Evolutionary conservation across 441 rosid species (phyloP).

Genomic region (Populus trichocarpa): DNA sequence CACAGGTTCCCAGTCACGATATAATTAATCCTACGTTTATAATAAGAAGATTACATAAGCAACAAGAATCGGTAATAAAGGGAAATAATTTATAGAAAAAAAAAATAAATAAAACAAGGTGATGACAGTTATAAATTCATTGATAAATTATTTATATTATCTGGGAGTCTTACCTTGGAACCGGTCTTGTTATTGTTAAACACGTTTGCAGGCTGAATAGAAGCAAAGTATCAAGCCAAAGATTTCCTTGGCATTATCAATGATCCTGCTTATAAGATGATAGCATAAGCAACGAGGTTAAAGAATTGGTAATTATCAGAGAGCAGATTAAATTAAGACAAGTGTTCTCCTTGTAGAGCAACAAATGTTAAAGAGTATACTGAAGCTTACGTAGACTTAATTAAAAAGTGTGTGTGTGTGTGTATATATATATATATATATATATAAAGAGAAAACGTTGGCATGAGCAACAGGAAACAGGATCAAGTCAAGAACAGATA

Average conservation of each 20-base stretch:
- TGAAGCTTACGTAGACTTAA: background rate
- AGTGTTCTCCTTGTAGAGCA: background rate
- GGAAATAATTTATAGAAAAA: background rate
- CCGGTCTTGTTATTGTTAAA: background rate
- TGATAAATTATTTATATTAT: background rate
- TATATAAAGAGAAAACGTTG: too few relatives aligned
- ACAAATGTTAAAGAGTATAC: background rate
- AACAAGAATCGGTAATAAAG: background rate
- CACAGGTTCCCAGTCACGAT: background rate
- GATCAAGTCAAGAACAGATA: background rate
- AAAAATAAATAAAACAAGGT: background rate
- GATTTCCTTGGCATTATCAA: background rate
- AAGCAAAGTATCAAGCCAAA: background rate
- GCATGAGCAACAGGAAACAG: background rate
- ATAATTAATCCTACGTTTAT: background rate
- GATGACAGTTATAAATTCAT: background rate
- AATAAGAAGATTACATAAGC: background rate
- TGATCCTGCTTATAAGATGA: background rate
- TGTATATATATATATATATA: too few relatives aligned
- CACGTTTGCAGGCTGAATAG: background rate
- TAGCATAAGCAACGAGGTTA: background rate
- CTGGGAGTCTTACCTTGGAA: background rate
- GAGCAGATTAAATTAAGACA: background rate
- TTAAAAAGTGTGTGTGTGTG: too few relatives aligned
- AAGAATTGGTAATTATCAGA: background rate